Evolutionary conservation across 1,284 basidiomycete species (phyloP).

Genomic region (Heliocybe sulcata): DNA sequence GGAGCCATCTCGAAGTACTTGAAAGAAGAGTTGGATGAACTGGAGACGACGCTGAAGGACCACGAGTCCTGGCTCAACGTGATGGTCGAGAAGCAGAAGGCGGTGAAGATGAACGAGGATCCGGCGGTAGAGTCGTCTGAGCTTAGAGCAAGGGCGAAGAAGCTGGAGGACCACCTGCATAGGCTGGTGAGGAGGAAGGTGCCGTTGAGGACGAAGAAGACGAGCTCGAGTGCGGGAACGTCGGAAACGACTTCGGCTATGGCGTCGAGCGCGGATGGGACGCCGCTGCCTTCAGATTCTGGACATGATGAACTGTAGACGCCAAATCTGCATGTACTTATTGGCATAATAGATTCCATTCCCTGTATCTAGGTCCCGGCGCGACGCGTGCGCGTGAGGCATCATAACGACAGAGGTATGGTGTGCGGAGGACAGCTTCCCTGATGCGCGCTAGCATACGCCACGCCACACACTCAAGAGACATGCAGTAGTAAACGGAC

Average conservation of each 20-base stretch:
- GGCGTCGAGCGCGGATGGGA: constrained; percentile 1
- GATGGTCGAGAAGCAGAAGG: constrained; percentile 76
- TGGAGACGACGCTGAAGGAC: constrained; percentile 70
- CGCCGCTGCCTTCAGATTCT: constrained; percentile 1
- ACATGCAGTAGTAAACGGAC: no score
- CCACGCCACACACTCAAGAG: no score
- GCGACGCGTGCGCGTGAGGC: no score
- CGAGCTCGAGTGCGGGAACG: constrained; percentile 26
- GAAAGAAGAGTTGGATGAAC: constrained; percentile 66
- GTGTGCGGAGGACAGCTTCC: neutral
- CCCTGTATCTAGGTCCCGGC: no score
- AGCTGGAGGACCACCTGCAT: constrained; percentile 68
- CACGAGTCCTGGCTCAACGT: constrained; percentile 77
- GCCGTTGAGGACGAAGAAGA: constrained; percentile 47
- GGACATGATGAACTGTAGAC: constrained; percentile 22
- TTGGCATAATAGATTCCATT: neutral
- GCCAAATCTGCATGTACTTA: neutral
- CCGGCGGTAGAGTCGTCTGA: constrained; percentile 78
- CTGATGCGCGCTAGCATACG: no score
- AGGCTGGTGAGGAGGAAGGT: constrained; percentile 60
- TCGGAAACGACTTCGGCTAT: constrained; percentile 22
- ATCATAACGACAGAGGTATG: no score
- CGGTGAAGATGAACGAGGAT: constrained; percentile 65
- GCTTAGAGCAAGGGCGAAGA: constrained; percentile 76
- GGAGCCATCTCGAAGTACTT: constrained; percentile 74